Evolutionary conservation across 2,329 filamentous ascomycete species (phyloP).

Genomic region (Fonsecaea multimorphosa): DNA sequence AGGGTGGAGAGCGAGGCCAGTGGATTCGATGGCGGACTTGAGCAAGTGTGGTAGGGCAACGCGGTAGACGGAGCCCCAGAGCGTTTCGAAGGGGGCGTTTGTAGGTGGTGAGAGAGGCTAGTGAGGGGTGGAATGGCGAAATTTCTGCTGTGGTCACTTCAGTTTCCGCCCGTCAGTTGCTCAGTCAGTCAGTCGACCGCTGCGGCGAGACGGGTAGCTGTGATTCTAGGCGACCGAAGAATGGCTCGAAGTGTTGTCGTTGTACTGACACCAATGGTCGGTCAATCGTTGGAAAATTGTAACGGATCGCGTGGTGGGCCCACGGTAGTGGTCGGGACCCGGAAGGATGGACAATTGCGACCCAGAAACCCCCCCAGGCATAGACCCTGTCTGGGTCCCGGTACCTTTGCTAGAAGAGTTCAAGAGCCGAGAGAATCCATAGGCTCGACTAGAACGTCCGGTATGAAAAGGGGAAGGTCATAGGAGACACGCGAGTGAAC

Average conservation of each 20-base stretch:
- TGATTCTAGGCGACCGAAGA: background rate
- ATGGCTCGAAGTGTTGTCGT: background rate
- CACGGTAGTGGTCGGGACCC: slow-evolving; percentile 1
- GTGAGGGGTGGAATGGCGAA: background rate
- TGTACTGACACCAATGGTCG: slow-evolving; percentile 2
- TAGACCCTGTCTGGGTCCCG: background rate
- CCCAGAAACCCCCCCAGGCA: background rate
- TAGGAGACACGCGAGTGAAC: background rate
- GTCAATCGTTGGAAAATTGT: slow-evolving; percentile 7
- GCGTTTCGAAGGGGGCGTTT: slow-evolving; percentile 4
- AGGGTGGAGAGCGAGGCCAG: slow-evolving; percentile 7
- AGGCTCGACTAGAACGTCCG: slow-evolving; percentile 2
- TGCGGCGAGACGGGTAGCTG: slow-evolving; percentile 3
- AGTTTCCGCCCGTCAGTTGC: background rate
- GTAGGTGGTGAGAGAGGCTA: background rate
- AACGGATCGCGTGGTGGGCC: slow-evolving; percentile 4
- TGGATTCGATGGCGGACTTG: slow-evolving; percentile 10
- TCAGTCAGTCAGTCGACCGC: background rate
- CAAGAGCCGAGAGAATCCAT: background rate
- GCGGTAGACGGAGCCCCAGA: slow-evolving; percentile 6
- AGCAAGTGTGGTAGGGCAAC: slow-evolving; percentile 16
- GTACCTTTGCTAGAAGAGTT: background rate
- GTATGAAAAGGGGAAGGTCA: background rate
- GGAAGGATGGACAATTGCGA: slow-evolving; percentile 1
- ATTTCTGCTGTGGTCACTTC: background rate